Conservation (phyloP, 192 early-diverging fungal species). For the Chytriomyces hyalinus region DNA sequence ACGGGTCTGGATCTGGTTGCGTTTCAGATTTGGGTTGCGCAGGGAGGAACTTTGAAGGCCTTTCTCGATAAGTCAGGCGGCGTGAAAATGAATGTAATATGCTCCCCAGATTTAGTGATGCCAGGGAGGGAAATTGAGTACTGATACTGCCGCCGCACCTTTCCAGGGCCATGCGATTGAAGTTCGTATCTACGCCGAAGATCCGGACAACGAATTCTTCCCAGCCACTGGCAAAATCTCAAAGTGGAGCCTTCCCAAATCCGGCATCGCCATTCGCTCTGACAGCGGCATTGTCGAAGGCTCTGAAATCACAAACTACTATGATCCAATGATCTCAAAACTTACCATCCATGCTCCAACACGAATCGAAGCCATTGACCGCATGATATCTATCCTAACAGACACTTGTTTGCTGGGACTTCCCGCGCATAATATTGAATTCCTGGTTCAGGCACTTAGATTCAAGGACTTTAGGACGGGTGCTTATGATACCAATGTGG, state of each 20-base stretch:
- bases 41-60: background rate
- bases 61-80: background rate
- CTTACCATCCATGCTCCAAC: slow-evolving; percentile 64
- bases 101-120: background rate
- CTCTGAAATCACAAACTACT: slow-evolving; percentile 60
- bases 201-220: slow-evolving; percentile 65
- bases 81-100: slow-evolving; percentile 21
- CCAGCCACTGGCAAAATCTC: slow-evolving; percentile 63
- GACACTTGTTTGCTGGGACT: slow-evolving; percentile 61
- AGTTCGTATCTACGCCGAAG: slow-evolving; percentile 64
- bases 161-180: slow-evolving; percentile 63
- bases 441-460: background rate
- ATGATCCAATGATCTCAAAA: slow-evolving; percentile 70
- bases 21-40: slow-evolving; percentile 63
- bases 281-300: slow-evolving; percentile 59
- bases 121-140: background rate
- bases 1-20: slow-evolving; percentile 69
- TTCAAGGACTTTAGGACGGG: slow-evolving; percentile 7
- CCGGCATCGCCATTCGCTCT: slow-evolving; percentile 45
- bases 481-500: slow-evolving; percentile 7
- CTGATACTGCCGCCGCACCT: background rate
- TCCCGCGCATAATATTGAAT: slow-evolving; percentile 52
- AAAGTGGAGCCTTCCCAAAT: slow-evolving; percentile 50
- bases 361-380: slow-evolving; percentile 56
- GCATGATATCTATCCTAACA: slow-evolving; percentile 45